Conservation (phyloP, 163 green algal species). For the Scenedesmus sp. region DNA sequence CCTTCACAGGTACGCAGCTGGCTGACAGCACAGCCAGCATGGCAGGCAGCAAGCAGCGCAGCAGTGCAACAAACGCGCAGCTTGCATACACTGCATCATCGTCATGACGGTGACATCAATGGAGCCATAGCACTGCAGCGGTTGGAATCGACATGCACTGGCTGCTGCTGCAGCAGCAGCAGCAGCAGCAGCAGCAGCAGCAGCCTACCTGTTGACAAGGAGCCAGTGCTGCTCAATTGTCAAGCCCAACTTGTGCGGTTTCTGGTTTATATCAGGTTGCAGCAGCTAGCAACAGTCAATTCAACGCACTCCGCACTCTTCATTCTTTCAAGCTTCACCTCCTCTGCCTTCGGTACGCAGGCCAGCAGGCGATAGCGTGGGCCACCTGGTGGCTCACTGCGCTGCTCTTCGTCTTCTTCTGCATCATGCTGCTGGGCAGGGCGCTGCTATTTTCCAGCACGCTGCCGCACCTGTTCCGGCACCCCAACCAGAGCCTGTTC, state of each 20-base stretch:
- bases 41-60: neutral
- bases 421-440: constrained; percentile 9
- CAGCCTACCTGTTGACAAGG: neutral
- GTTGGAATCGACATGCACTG: neutral
- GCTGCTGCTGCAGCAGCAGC: neutral
- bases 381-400: constrained; percentile 9
- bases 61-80: neutral
- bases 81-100: neutral
- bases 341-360: neutral
- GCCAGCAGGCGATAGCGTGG: neutral
- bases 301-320: neutral
- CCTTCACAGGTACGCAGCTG: constrained; percentile 22
- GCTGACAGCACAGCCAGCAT: neutral
- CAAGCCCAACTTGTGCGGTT: neutral
- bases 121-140: too few species aligned
- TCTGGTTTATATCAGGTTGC: neutral
- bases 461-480: neutral
- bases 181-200: neutral
- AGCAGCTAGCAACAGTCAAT: neutral
- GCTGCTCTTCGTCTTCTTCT: constrained; percentile 17
- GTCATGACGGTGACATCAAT: neutral
- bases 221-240: neutral
- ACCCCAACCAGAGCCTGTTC: constrained; percentile 29
- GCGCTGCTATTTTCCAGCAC: neutral
- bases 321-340: neutral